Conservation (phyloP, 441 rosid genomes). For the Gossypium davidsonii region DNA sequence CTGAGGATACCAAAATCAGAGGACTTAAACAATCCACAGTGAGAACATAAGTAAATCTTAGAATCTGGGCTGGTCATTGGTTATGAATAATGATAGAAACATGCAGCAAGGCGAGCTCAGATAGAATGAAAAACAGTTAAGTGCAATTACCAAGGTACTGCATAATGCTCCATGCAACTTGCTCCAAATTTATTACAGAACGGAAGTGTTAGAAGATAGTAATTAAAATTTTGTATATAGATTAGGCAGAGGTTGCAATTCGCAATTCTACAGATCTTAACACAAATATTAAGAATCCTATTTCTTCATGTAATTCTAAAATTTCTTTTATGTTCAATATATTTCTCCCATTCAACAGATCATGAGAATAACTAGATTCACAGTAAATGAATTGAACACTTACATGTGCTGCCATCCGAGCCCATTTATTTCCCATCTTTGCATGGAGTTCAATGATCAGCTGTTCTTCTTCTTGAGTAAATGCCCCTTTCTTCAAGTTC, state of each 20-base stretch:
- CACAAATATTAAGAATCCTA: background rate
- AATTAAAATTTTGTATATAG: background rate
- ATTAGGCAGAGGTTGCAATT: background rate
- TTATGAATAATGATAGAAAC: background rate
- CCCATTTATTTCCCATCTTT: conserved; percentile 99
- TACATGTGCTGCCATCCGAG: conserved; percentile 97
- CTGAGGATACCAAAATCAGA: background rate
- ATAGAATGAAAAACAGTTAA: background rate
- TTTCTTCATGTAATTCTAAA: background rate
- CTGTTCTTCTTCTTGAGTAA: conserved; percentile 84
- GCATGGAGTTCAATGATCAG: conserved; percentile 84
- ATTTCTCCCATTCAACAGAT: background rate
- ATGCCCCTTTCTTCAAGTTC: conserved; percentile 93
- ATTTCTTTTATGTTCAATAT: background rate
- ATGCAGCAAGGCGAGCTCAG: background rate
- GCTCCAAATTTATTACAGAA: background rate
- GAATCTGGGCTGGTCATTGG: background rate
- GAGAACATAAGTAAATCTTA: background rate
- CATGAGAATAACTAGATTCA: background rate
- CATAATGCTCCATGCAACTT: background rate
- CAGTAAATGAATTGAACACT: conserved; percentile 24
- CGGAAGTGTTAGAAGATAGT: background rate
- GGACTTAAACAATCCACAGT: background rate
- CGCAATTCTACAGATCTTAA: background rate
- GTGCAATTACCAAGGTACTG: background rate